A percentile compares a stretch with the other conserved stretches of the same genome.
These are phyloP conservation scores for Colletotrichum kahawae DNA, from an alignment of 2,329 filamentous ascomycete species.

Conservation along the genomic window DNA sequence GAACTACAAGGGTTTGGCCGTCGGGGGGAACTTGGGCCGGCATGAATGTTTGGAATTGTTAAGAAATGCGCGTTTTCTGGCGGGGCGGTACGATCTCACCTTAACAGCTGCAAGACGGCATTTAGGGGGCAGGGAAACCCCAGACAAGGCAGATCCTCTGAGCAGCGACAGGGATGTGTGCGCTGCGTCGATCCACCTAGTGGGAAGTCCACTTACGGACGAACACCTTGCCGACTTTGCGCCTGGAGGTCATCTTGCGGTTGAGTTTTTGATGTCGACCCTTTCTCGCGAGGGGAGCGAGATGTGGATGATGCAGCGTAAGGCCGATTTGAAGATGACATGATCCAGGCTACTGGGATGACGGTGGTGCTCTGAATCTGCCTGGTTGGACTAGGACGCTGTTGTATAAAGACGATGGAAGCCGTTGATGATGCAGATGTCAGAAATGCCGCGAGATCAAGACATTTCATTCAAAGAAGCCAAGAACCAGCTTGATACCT, in stretches of 20 bases:
- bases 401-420: background rate
- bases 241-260: background rate
- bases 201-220: background rate
- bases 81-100: background rate
- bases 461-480: background rate
- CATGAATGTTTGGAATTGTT: background rate
- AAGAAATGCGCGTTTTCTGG: rapidly evolving
- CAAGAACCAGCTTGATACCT: background rate
- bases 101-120: background rate
- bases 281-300: background rate
- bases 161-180: background rate
- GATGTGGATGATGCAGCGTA: background rate
- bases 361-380: background rate
- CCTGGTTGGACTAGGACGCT: background rate
- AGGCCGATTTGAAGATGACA: background rate
- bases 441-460: background rate
- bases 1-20: background rate
- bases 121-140: background rate
- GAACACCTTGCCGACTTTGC: background rate
- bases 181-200: background rate
- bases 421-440: background rate
- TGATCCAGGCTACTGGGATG: background rate
- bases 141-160: background rate
- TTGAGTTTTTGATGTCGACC: background rate
- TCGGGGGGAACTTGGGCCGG: background rate